These are phyloP conservation scores for Penicillium verhagenii DNA, from an alignment of 495 filamentous ascomycete genomes.

Conservation along the genomic window DNA sequence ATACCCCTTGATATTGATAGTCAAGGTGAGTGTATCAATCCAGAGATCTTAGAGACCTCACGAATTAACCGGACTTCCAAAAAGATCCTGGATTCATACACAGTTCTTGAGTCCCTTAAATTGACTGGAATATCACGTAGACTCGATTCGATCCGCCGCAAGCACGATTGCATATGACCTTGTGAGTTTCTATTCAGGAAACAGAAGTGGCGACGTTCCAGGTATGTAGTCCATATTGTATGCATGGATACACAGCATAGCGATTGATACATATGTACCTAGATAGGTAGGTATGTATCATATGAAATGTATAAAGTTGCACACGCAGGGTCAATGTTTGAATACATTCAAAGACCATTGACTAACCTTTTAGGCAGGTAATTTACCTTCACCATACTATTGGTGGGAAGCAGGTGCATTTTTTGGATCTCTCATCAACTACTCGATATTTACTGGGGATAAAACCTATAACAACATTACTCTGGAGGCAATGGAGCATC, in stretches of 20 bases:
- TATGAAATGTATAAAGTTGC: too few relatives aligned
- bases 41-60: too few relatives aligned
- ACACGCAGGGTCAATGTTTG: too few relatives aligned
- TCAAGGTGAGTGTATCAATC: conserved; percentile 7
- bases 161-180: conserved; percentile 39
- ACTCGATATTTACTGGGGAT: conserved; percentile 78
- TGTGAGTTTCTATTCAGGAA: conserved; percentile 62
- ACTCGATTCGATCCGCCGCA: conserved; percentile 47
- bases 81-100: too few relatives aligned
- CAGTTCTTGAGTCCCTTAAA: not conserved
- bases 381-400: conserved; percentile 72
- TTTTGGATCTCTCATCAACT: conserved; percentile 72
- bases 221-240: too few relatives aligned
- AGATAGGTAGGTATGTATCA: too few relatives aligned
- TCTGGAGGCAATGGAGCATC: conserved; percentile 62
- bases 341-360: too few relatives aligned
- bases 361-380: too few relatives aligned
- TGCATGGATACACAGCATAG: too few relatives aligned
- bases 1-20: conserved; percentile 7
- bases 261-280: too few relatives aligned
- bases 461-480: conserved; percentile 63
- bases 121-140: conserved; percentile 24
- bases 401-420: conserved; percentile 76
- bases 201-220: conserved; percentile 62
- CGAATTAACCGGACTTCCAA: too few relatives aligned